These are phyloP conservation scores for Aspergillus asperescens DNA, from an alignment of 495 filamentous ascomycete species.

Conservation along the genomic window DNA sequence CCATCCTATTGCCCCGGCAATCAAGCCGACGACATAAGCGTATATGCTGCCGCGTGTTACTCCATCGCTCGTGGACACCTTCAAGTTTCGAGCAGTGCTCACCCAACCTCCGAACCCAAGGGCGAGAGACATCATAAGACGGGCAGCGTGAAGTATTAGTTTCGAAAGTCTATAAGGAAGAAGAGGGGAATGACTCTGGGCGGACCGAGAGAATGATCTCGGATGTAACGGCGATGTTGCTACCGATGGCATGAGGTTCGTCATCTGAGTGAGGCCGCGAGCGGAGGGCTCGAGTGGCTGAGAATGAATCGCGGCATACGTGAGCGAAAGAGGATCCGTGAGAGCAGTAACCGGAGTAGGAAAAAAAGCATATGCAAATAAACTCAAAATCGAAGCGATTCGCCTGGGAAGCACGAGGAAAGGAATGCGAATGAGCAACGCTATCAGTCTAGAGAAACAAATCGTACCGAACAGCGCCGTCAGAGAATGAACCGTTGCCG, in stretches of 20 bases:
- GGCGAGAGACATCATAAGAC: conserved; percentile 81
- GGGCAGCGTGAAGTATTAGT: conserved; percentile 81
- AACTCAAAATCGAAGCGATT: conserved; percentile 53
- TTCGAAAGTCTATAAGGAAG: conserved; percentile 84
- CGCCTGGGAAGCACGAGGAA: conserved; percentile 77
- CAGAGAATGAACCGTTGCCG: conserved; percentile 71
- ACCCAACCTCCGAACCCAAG: conserved; percentile 97
- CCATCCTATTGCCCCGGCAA: conserved; percentile 93
- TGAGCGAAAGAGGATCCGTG: conserved; percentile 85
- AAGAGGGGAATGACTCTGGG: conserved; percentile 38
- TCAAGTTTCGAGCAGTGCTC: conserved; percentile 72
- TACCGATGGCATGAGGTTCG: conserved; percentile 60
- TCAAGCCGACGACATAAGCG: conserved; percentile 87
- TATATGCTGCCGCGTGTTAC: conserved; percentile 78
- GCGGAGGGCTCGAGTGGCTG: conserved; percentile 71
- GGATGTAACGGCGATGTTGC: conserved; percentile 51
- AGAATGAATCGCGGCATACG: conserved; percentile 91
- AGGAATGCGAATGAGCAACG: conserved; percentile 77
- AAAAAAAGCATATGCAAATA: conserved; percentile 68
- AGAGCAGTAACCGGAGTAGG: conserved; percentile 78
- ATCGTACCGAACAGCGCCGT: conserved; percentile 91
- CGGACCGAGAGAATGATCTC: conserved; percentile 34
- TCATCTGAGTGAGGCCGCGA: conserved; percentile 68
- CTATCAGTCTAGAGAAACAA: conserved; percentile 74
- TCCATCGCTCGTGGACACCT: conserved; percentile 47